phyloP scores from a whole-genome alignment of 2,329 filamentous ascomycete species.

The Zymoseptoria ardabiliae region DNA sequence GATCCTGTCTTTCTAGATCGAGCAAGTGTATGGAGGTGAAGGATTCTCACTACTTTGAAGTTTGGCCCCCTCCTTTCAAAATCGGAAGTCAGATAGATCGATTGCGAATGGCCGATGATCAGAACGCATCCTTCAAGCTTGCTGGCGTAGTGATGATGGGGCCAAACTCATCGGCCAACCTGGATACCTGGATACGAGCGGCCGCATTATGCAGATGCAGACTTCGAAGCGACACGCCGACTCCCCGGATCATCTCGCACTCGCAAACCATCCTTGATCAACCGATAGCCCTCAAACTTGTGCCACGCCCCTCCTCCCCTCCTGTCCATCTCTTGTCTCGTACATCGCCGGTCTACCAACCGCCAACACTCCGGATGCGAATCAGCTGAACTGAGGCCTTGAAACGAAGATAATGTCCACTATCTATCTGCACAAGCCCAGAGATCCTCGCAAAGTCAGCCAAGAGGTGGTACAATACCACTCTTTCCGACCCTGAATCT shows the following conservation, averaged over 20 bases:
- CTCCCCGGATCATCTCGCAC: neutral
- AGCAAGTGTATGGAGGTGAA: neutral
- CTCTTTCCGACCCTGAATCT: neutral
- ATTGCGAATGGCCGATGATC: neutral
- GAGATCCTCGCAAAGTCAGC: neutral
- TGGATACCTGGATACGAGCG: neutral
- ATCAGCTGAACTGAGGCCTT: neutral
- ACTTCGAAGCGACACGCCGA: neutral
- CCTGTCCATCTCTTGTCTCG: neutral
- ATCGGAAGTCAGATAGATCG: too few species aligned
- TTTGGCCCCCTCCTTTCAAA: too few species aligned
- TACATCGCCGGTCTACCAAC: neutral
- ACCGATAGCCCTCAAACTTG: neutral
- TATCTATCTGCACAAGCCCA: neutral
- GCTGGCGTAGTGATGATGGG: neutral
- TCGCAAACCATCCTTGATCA: neutral
- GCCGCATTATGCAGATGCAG: neutral
- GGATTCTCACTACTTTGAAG: too few species aligned
- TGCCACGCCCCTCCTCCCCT: neutral
- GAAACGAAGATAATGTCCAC: neutral
- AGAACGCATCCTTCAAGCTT: neutral
- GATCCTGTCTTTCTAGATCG: neutral
- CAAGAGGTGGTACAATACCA: neutral
- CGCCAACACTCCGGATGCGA: neutral
- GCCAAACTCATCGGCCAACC: neutral